Percentiles rank a stretch among this genome's conserved stretches.
These are phyloP conservation scores for Neonectria magnoliae DNA, from an alignment of 2,329 filamentous ascomycete species.

Conservation along the genomic window DNA sequence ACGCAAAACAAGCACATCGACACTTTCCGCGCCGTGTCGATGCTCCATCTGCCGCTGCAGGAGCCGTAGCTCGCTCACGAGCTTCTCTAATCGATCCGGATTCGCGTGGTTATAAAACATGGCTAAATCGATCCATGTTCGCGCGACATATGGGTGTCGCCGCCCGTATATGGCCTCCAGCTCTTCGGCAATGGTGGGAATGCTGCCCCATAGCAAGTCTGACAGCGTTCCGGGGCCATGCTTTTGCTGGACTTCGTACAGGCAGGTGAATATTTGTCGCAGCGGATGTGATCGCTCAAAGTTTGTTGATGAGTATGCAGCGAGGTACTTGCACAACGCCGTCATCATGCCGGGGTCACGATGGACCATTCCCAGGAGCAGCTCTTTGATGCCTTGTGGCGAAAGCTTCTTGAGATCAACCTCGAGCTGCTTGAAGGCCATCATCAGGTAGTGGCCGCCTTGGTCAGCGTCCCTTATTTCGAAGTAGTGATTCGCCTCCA, in stretches of 20 bases:
- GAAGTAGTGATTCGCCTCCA: conserved; percentile 56
- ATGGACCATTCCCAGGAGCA: conserved; percentile 56
- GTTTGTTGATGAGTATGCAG: conserved; percentile 56
- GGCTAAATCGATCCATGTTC: conserved; percentile 55
- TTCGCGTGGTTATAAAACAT: conserved; percentile 52
- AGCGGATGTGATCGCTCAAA: conserved; percentile 55
- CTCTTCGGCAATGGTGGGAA: conserved; percentile 55
- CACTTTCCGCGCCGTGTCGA: conserved; percentile 44
- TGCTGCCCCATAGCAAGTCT: conserved; percentile 54
- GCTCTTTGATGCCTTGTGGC: conserved; percentile 55
- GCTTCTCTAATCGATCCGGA: conserved; percentile 49
- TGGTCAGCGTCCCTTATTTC: conserved; percentile 53
- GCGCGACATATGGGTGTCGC: conserved; percentile 55
- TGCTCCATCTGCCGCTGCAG: conserved; percentile 51
- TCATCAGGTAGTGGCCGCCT: conserved; percentile 53
- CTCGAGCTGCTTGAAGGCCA: conserved; percentile 56
- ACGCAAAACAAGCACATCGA: conserved; percentile 52
- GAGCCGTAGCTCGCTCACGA: conserved; percentile 50
- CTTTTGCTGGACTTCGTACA: conserved; percentile 58
- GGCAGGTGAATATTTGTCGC: conserved; percentile 53
- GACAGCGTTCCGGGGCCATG: conserved; percentile 55
- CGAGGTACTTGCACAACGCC: conserved; percentile 57
- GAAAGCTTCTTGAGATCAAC: conserved; percentile 55
- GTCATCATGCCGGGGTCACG: conserved; percentile 57
- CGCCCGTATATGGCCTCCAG: conserved; percentile 56